Percentiles rank a stretch among this genome's conserved stretches.
phyloP scores from a whole-genome alignment of 345 rosid species.

The Heritiera littoralis region DNA sequence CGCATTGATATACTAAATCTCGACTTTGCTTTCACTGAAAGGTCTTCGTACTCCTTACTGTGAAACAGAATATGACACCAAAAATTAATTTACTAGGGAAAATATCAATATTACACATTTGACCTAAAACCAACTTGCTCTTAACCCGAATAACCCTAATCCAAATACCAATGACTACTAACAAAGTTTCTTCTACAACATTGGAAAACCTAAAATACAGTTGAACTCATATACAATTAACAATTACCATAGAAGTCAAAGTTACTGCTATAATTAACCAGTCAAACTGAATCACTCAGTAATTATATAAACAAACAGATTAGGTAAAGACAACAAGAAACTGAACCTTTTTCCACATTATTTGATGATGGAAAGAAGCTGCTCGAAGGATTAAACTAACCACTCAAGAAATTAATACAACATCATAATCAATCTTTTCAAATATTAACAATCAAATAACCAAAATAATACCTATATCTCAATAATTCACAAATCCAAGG shows the following conservation, averaged over 20 bases:
- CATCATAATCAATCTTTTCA: background rate
- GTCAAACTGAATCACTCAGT: background rate
- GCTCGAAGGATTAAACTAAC: background rate
- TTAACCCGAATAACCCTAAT: background rate
- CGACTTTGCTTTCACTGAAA: conserved; percentile 62
- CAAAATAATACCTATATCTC: background rate
- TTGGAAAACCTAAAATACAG: background rate
- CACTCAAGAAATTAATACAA: background rate
- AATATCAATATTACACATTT: background rate
- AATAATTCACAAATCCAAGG: background rate
- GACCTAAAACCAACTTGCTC: background rate
- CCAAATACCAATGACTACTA: background rate
- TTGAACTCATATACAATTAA: background rate
- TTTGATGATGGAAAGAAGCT: background rate
- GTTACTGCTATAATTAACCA: background rate
- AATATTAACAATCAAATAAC: too few relatives aligned
- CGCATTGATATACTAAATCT: conserved; percentile 64
- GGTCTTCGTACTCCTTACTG: conserved; percentile 75
- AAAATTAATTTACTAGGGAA: background rate
- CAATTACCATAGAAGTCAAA: background rate
- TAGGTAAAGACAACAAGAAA: background rate
- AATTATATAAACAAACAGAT: background rate
- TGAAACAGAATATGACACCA: background rate
- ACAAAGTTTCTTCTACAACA: background rate
- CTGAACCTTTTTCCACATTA: background rate